Conservation (phyloP, 768 basidiomycete genomes). For the Rhodotorula sphaerocarpa region DNA sequence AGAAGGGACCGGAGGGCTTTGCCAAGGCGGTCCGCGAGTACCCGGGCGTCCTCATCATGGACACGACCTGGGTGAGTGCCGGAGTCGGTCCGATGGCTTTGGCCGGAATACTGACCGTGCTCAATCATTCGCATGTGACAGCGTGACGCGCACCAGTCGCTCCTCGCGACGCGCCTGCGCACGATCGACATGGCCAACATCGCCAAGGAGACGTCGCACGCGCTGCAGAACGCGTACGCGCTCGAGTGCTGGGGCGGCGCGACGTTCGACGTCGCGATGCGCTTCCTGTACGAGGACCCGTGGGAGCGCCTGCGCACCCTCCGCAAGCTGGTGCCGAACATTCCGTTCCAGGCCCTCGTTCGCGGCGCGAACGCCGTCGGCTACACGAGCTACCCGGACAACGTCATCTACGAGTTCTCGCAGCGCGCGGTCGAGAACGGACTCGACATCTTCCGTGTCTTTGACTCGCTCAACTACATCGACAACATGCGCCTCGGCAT, state of each 20-base stretch:
- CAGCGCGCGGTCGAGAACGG: conserved; percentile 99
- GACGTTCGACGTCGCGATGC: conserved; percentile 98
- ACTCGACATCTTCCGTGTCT: conserved; percentile 98
- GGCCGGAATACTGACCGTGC: conserved; percentile 52
- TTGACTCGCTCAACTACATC: conserved; percentile 97
- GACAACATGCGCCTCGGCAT: conserved; percentile 98
- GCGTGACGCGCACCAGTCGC: conserved; percentile 95
- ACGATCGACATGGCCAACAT: conserved; percentile 98
- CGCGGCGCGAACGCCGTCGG: conserved; percentile 99
- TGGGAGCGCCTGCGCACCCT: conserved; percentile 95
- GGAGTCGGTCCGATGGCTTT: neutral
- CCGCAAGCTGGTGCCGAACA: conserved; percentile 92
- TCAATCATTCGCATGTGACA: too few species aligned
- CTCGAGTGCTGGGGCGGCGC: conserved; percentile 95
- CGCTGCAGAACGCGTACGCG: conserved; percentile 88
- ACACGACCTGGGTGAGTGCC: conserved; percentile 9
- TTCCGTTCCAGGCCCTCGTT: conserved; percentile 94
- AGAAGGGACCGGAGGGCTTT: conserved; percentile 94
- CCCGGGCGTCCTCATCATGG: conserved; percentile 90
- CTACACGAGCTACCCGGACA: conserved; percentile 97
- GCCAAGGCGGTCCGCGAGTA: conserved; percentile 96
- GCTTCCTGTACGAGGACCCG: conserved; percentile 98
- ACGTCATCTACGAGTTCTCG: conserved; percentile 62
- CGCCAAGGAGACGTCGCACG: conserved; percentile 92
- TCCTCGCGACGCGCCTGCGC: conserved; percentile 89